A percentile compares a stretch with the other conserved stretches of the same genome.
phyloP scores from a whole-genome alignment of 345 rosid species.

The Combretum micranthum region DNA sequence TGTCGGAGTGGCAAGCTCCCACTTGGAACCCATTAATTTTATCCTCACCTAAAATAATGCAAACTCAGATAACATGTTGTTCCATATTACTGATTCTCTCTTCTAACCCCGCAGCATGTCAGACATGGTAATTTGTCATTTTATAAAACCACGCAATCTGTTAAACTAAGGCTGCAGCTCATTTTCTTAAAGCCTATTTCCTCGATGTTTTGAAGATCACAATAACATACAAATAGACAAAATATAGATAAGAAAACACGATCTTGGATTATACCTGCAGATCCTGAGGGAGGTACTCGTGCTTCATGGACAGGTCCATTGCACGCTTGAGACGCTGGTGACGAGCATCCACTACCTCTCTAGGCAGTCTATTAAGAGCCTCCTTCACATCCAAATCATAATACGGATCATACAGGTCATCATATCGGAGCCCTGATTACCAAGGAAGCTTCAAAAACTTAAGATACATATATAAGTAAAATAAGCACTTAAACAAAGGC shows the following conservation, averaged over 20 bases:
- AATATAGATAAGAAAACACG: not conserved
- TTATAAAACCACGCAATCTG: too few species aligned
- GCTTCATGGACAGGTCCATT: conserved; percentile 98
- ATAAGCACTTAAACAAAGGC: not conserved
- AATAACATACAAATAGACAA: not conserved
- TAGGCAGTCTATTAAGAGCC: conserved; percentile 79
- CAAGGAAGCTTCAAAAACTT: not conserved
- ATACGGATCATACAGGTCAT: conserved; percentile 81
- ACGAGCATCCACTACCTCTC: conserved; percentile 88
- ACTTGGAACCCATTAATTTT: too few species aligned
- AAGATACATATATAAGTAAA: not conserved
- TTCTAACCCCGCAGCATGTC: too few species aligned
- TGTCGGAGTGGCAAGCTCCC: too few species aligned
- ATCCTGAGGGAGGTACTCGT: conserved; percentile 70
- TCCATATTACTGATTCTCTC: too few species aligned
- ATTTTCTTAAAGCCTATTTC: not conserved
- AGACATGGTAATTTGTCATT: too few species aligned
- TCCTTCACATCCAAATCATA: conserved; percentile 82
- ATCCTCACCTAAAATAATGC: too few species aligned
- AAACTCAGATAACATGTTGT: too few species aligned
- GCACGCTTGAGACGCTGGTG: conserved; percentile 97
- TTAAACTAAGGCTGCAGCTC: too few species aligned
- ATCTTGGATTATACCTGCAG: conserved; percentile 46
- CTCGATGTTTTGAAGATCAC: not conserved
- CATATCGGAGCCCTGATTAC: conserved; percentile 70